Conservation (phyloP, 495 filamentous ascomycete genomes). For the Neurospora sp. region DNA sequence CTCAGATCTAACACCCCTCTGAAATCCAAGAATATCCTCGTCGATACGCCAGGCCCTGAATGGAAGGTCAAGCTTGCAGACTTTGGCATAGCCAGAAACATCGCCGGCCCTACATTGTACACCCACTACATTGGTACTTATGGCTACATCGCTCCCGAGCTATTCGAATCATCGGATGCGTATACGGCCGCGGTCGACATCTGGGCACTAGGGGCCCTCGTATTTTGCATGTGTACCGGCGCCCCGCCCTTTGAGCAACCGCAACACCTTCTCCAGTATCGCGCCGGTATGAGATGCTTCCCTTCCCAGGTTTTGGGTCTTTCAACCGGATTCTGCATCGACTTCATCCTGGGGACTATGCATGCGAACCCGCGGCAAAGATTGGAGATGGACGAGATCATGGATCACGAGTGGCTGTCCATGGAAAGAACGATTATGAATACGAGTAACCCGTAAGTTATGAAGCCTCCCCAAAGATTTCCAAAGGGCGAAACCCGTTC, state of each 20-base stretch:
- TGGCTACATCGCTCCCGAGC: constrained; percentile 11
- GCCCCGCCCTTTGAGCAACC: not conserved
- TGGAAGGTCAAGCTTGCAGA: constrained; percentile 45
- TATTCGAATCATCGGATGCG: not conserved
- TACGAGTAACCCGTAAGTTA: not conserved
- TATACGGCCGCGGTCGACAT: constrained; percentile 8
- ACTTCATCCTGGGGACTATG: not conserved
- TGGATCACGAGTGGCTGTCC: not conserved
- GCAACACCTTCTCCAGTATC: not conserved
- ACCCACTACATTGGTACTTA: constrained; percentile 8
- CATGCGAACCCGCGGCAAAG: not conserved
- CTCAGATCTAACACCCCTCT: not conserved
- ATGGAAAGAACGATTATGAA: not conserved
- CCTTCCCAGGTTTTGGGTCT: not conserved
- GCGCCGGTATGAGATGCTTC: not conserved
- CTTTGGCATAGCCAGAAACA: constrained; percentile 35
- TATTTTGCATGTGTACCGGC: not conserved
- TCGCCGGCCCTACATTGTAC: constrained; percentile 1
- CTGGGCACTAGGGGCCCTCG: constrained; percentile 13
- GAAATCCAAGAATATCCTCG: constrained; percentile 13
- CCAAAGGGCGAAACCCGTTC: not conserved
- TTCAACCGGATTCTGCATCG: not conserved
- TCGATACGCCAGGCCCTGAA: constrained; percentile 5
- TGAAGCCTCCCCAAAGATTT: not conserved
- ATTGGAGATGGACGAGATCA: not conserved